phyloP scores from a whole-genome alignment of 2,329 filamentous ascomycete genomes.

The Davidsoniella neocaledoniae region DNA sequence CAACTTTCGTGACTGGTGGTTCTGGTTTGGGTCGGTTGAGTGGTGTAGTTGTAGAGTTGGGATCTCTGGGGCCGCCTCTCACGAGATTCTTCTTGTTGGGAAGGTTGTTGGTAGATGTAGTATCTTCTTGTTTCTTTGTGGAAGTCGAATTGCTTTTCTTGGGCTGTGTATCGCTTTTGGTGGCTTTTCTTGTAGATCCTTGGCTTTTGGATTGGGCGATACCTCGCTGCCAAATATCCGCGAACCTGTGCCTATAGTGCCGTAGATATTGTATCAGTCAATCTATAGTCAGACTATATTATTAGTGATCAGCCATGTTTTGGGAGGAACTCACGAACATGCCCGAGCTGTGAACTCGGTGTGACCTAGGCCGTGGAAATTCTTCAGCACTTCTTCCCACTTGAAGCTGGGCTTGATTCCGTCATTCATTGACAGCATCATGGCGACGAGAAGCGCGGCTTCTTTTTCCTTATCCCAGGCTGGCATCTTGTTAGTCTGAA shows the following conservation, averaged over 20 bases:
- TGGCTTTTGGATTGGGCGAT: too few relatives aligned
- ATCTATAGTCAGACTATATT: too few relatives aligned
- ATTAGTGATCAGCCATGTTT: not conserved
- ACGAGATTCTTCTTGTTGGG: too few relatives aligned
- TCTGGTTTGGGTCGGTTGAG: too few relatives aligned
- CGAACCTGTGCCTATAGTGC: too few relatives aligned
- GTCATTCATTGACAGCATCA: slow-evolving; percentile 20
- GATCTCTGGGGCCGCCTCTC: too few relatives aligned
- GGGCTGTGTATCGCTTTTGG: too few relatives aligned
- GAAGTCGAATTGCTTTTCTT: not conserved
- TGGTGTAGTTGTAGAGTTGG: too few relatives aligned
- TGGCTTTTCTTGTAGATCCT: too few relatives aligned
- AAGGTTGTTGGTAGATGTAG: not conserved
- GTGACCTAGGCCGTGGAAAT: slow-evolving; percentile 24
- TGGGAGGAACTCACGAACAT: not conserved
- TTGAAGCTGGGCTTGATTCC: slow-evolving; percentile 18
- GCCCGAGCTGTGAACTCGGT: not conserved
- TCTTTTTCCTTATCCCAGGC: slow-evolving; percentile 3
- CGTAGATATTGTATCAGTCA: too few relatives aligned
- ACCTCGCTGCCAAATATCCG: too few relatives aligned
- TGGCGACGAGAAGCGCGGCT: slow-evolving; percentile 1
- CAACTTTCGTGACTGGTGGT: too few relatives aligned
- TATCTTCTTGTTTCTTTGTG: not conserved
- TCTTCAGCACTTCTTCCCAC: slow-evolving; percentile 22
- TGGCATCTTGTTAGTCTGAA: slow-evolving; percentile 15